A percentile compares a stretch with the other conserved stretches of the same genome.
Evolutionary conservation across 2,329 filamentous ascomycete species (phyloP).

Genomic region (Fusarium acutatum): DNA sequence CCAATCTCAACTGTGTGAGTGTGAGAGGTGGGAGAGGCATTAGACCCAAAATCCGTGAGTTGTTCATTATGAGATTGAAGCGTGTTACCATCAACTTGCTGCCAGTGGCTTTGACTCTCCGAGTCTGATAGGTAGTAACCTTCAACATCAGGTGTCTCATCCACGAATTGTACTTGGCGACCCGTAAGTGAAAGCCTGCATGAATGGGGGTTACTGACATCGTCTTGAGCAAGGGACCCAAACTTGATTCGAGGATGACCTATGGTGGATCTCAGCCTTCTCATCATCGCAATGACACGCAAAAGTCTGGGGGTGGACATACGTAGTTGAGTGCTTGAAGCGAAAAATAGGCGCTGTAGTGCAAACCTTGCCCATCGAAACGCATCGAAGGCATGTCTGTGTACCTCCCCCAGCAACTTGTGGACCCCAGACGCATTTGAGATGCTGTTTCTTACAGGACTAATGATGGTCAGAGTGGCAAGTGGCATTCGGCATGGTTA

Average conservation of each 20-base stretch:
- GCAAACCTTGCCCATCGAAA: neutral
- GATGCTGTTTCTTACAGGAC: neutral
- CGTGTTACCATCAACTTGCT: neutral
- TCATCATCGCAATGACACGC: neutral
- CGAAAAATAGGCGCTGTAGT: neutral
- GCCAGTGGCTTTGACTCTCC: neutral
- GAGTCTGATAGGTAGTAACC: conserved; percentile 14
- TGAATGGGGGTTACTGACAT: neutral
- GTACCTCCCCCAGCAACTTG: neutral
- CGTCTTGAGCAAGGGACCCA: conserved; percentile 27
- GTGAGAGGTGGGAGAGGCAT: neutral
- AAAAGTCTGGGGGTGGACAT: neutral
- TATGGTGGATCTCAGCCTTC: neutral
- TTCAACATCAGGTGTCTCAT: conserved; percentile 26
- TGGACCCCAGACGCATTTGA: conserved; percentile 5
- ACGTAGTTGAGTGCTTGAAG: conserved; percentile 5
- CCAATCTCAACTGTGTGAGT: neutral
- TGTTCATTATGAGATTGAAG: neutral
- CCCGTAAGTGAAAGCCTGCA: neutral
- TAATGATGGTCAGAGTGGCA: neutral
- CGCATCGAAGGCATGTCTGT: neutral
- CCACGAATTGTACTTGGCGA: conserved; percentile 21
- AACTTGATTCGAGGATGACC: neutral
- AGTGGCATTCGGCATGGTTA: neutral
- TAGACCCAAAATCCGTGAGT: neutral